A percentile compares a stretch with the other conserved stretches of the same genome.
These are phyloP conservation scores for Beta corolliflora DNA, from an alignment of 179 eudicot genomes.

Conservation along the genomic window DNA sequence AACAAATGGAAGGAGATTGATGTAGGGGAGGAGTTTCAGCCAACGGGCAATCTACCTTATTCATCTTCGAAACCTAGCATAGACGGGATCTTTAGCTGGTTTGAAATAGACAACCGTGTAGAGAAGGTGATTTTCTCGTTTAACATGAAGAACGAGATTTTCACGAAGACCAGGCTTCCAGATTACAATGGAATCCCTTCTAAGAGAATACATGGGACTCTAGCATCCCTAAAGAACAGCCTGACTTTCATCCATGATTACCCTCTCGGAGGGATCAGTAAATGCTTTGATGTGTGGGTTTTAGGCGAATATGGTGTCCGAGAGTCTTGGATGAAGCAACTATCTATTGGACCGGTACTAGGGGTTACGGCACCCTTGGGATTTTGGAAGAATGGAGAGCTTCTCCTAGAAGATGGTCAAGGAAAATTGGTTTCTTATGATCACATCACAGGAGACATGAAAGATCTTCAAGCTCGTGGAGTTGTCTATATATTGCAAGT, in stretches of 20 bases:
- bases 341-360: constrained; percentile 30
- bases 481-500: constrained; percentile 11
- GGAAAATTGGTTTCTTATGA: constrained; percentile 21
- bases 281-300: constrained; percentile 41
- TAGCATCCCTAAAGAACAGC: constrained; percentile 30
- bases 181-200: constrained; percentile 36
- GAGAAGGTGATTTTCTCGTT: constrained; percentile 41
- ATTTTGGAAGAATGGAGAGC: constrained; percentile 31
- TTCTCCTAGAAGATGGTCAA: constrained; percentile 30
- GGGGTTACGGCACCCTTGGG: constrained; percentile 32
- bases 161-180: constrained; percentile 35
- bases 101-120: constrained; percentile 35
- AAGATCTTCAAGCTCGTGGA: constrained; percentile 8
- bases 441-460: constrained; percentile 14
- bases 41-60: constrained; percentile 32
- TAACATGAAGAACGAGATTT: constrained; percentile 36
- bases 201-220: constrained; percentile 32
- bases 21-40: constrained; percentile 36
- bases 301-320: constrained; percentile 43
- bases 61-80: constrained; percentile 27
- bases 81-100: constrained; percentile 35
- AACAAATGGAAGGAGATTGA: constrained; percentile 25
- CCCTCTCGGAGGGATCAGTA: constrained; percentile 25
- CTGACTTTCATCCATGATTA: constrained; percentile 42
- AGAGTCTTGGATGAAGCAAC: constrained; percentile 39